Evolutionary conservation across 2,329 filamentous ascomycete genomes (phyloP), one percentile per base, ranked within the genome.

Genomic region (Penicillium polonicum): DNA sequence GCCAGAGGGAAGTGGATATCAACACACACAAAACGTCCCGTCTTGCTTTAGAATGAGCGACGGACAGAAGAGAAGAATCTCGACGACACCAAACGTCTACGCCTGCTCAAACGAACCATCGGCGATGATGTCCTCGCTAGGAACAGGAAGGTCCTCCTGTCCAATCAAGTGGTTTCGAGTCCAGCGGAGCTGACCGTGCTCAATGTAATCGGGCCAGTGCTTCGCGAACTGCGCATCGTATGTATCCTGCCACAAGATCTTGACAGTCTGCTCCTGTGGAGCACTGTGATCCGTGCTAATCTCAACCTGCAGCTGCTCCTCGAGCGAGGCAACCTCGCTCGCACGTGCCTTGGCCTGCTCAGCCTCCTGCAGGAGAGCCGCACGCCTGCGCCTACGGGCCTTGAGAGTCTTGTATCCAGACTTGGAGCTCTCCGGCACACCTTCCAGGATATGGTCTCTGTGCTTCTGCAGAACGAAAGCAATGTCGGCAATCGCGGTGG

Each of bases 401-500:
- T 60, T 71, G 19, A 65, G 65, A 36, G 68, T 75, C 23, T 70
- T 58, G 50, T 71, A 72, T 17, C 66, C 74, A 57, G 65, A 66
- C 62, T 68, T 68, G n/a, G 63, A 59, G 15, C 55, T 49, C 4
- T 61, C 68, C 8, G 71, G 68, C 17, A 74, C 64, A 19, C 70
- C 70, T 36, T 70, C 59, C 42, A 61, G 51, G 48, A 74, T 64
- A 55, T 70, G 70, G 45, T 74, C 65, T 42, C 80, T 74, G 65
- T 84, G 82, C 59, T 81, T 76, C 27, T 71, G 60, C 52, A 87
- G 68, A 3, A 86, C 83, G 21, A 82, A 80, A 1, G 84, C 83
- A 25, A 86, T 69, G 66, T 88, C 85, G 5, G 84, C 85, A 21
- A 86, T 78, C 43, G 78, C 80, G 56, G 85, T 87, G n/a, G 83